These are phyloP conservation scores for Leucosporidium yakuticum DNA, from an alignment of 768 basidiomycete species.

Conservation along the genomic window DNA sequence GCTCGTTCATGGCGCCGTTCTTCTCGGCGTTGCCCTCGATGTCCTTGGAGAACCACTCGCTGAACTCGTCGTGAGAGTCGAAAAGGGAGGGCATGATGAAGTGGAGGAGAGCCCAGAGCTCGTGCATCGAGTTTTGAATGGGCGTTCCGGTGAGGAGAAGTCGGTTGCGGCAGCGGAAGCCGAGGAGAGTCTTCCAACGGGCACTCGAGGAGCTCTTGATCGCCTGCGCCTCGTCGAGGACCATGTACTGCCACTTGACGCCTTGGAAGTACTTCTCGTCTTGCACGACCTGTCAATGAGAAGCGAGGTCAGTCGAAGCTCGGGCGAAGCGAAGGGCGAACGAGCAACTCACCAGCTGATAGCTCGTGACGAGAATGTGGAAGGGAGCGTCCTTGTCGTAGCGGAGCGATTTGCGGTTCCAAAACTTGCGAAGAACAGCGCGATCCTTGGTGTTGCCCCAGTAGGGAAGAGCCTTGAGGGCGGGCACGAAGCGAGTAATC, in stretches of 20 bases:
- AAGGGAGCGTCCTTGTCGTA: constrained; percentile 94
- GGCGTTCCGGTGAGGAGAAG: constrained; percentile 93
- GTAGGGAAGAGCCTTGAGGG: constrained; percentile 88
- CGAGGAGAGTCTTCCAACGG: constrained; percentile 93
- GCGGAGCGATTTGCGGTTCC: constrained; percentile 95
- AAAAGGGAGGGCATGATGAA: constrained; percentile 99
- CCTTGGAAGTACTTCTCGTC: constrained; percentile 97
- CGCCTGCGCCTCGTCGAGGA: constrained; percentile 98
- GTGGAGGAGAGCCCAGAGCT: constrained; percentile 95
- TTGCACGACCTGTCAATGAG: constrained; percentile 69
- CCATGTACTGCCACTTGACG: constrained; percentile 99
- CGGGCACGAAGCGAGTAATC: constrained; percentile 87
- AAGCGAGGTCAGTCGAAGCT: background rate
- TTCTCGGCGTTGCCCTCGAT: constrained; percentile 86
- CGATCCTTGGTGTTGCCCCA: constrained; percentile 98
- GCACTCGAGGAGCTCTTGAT: constrained; percentile 97
- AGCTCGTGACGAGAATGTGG: constrained; percentile 93
- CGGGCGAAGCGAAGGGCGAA: background rate
- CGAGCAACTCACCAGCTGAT: constrained; percentile 70
- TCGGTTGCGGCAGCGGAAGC: constrained; percentile 92
- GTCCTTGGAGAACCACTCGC: constrained; percentile 99
- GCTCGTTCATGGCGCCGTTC: constrained; percentile 84
- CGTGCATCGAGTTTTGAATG: constrained; percentile 99
- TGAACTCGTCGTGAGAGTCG: constrained; percentile 98
- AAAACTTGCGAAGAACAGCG: constrained; percentile 87